Evolutionary conservation across 1,284 basidiomycete genomes (phyloP).

Genomic region (Sporisorium graminicola): DNA sequence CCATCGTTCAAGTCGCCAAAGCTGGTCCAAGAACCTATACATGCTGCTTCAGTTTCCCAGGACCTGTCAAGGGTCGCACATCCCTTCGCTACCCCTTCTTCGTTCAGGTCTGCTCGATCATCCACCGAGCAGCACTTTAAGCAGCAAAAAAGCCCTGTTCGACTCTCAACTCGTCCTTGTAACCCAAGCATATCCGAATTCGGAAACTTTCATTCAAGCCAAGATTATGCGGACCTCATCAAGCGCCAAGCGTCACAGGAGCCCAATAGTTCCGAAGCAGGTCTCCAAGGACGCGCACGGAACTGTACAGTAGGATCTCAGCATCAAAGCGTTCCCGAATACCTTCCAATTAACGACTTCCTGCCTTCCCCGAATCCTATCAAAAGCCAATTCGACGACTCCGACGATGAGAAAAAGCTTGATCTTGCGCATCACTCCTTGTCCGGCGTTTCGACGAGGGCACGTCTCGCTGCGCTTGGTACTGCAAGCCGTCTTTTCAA

Average conservation of each 20-base stretch:
- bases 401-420: conserved; percentile 46
- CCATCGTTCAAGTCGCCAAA: conserved; percentile 42
- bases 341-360: background rate
- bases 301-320: conserved; percentile 19
- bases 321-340: background rate
- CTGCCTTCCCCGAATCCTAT: conserved; percentile 7
- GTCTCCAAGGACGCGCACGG: background rate
- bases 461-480: conserved; percentile 37
- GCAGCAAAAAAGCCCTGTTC: background rate
- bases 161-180: background rate
- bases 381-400: conserved; percentile 47
- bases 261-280: background rate
- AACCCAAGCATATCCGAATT: conserved; percentile 5
- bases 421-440: conserved; percentile 1
- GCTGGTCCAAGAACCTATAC: conserved; percentile 18
- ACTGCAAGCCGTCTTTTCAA: conserved; percentile 45
- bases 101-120: background rate
- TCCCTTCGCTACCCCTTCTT: conserved; percentile 16
- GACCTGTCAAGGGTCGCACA: background rate
- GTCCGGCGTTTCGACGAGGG: conserved; percentile 12
- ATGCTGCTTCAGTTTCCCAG: conserved; percentile 1
- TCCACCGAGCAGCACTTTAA: background rate
- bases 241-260: background rate
- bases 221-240: background rate
- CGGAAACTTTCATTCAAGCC: background rate